Percentiles rank a stretch among this genome's conserved stretches.
Conservation (phyloP, 306 rosid species). For the Acacia acuminata region DNA sequence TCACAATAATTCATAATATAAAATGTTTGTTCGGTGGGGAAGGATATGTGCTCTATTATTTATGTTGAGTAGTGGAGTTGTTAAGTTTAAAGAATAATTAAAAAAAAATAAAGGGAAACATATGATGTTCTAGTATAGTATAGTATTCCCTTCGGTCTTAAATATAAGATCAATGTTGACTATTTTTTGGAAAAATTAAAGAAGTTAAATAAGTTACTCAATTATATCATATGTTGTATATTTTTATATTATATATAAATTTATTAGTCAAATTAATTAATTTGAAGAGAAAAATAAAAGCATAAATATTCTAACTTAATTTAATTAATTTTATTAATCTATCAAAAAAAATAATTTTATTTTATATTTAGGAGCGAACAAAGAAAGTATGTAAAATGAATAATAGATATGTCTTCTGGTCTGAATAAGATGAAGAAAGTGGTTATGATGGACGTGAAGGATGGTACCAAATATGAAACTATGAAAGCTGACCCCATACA, state of each 20-base stretch:
- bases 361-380: no score
- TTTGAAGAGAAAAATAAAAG: no score
- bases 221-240: no score
- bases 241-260: no score
- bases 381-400: conserved; percentile 27
- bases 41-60: conserved; percentile 37
- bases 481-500: conserved; percentile 53
- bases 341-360: no score
- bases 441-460: conserved; percentile 44
- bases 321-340: no score
- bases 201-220: no score
- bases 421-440: conserved; percentile 26
- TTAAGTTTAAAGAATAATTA: conserved; percentile 21
- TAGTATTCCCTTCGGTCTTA: not conserved
- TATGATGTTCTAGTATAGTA: conserved; percentile 32
- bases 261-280: no score
- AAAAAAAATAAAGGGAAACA: conserved; percentile 1
- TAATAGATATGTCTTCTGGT: conserved; percentile 19
- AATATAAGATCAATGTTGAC: no score
- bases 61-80: conserved; percentile 46
- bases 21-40: conserved; percentile 29
- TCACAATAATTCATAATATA: conserved; percentile 21
- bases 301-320: no score
- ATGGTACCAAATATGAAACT: conserved; percentile 50
- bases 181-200: no score